Conservation (phyloP, 371 early-diverging fungal species). For the Saksenaea vasiformis region DNA sequence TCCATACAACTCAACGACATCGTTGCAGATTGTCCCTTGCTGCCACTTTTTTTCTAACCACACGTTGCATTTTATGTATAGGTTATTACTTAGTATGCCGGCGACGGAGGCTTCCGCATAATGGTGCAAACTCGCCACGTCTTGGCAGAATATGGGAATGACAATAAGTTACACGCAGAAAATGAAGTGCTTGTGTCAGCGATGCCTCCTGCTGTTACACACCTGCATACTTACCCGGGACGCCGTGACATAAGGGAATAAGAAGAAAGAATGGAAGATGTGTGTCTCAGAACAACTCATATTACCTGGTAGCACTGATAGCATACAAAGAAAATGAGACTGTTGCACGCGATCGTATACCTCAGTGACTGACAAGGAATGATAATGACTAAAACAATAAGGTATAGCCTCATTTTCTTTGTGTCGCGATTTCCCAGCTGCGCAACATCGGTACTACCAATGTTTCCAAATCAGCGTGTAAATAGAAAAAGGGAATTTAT, state of each 20-base stretch:
- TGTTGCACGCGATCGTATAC: neutral
- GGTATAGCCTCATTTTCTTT: neutral
- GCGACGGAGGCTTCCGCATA: too few relatives aligned
- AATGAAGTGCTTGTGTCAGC: neutral
- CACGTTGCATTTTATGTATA: too few relatives aligned
- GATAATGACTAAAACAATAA: neutral
- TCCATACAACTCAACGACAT: too few relatives aligned
- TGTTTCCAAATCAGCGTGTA: neutral
- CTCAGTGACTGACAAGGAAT: neutral
- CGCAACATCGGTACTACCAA: neutral
- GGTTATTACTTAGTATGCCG: too few relatives aligned
- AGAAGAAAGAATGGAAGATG: neutral
- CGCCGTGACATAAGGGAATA: neutral
- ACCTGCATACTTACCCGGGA: neutral
- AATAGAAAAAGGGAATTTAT: neutral
- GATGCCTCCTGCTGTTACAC: neutral
- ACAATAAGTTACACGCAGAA: conserved; percentile 1
- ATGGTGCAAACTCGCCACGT: too few relatives aligned
- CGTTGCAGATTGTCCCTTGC: too few relatives aligned
- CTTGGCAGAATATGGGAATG: neutral
- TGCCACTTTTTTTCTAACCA: too few relatives aligned
- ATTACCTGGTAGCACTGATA: neutral
- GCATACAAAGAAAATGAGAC: neutral
- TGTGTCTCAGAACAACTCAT: neutral
- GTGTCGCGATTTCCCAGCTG: neutral